Percentiles rank a stretch among this genome's conserved stretches.
These are phyloP conservation scores for Xylaria polymorpha DNA, from an alignment of 2,329 filamentous ascomycete species.

Conservation along the genomic window DNA sequence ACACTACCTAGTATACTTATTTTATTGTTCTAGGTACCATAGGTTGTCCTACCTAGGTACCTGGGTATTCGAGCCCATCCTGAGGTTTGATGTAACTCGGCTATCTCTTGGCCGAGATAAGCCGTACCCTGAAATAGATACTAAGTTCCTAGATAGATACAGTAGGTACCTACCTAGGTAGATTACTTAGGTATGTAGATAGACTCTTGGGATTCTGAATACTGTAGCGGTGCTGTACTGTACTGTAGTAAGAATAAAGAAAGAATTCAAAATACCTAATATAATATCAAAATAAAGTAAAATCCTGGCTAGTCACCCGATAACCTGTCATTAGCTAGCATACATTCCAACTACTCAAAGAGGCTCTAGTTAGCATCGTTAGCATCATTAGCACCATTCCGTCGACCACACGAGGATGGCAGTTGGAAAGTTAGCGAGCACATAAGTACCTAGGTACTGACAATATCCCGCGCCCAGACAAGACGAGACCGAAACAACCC, in stretches of 20 bases:
- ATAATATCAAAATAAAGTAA: neutral
- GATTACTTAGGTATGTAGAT: no score
- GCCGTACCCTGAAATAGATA: slow-evolving; percentile 19
- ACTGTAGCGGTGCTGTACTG: neutral
- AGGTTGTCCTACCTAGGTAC: neutral
- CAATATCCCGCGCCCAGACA: slow-evolving; percentile 31
- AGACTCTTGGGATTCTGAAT: neutral
- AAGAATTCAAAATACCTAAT: neutral
- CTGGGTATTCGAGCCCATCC: no score
- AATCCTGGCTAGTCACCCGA: slow-evolving; percentile 14
- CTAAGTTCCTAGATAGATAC: neutral
- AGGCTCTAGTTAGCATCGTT: slow-evolving; percentile 10
- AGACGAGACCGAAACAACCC: slow-evolving; percentile 28
- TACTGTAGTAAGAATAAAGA: neutral
- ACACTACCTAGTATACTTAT: neutral
- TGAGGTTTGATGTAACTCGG: neutral
- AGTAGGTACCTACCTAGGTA: neutral
- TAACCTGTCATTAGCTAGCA: slow-evolving; percentile 3
- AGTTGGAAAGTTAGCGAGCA: slow-evolving; percentile 4
- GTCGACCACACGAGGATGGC: neutral
- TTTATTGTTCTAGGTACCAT: no score
- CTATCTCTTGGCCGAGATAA: slow-evolving; percentile 27
- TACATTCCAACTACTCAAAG: neutral
- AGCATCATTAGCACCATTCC: neutral
- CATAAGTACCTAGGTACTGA: no score